Evolutionary conservation across 2,329 filamentous ascomycete genomes (phyloP), one percentile per base, ranked within the genome.

Genomic region (Colletotrichum truncatum): DNA sequence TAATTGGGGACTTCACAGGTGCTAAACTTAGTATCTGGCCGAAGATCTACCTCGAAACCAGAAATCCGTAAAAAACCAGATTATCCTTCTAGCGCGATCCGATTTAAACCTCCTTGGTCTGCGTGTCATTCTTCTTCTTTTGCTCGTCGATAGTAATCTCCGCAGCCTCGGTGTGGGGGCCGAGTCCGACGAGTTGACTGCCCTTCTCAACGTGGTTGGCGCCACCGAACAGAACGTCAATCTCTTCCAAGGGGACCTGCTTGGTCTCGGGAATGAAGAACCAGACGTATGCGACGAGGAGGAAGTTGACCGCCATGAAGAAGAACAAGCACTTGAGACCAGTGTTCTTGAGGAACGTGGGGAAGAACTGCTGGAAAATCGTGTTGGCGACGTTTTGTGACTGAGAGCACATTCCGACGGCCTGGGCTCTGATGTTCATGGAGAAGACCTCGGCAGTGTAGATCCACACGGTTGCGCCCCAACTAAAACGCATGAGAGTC

Each of bases 301-400:
- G 64, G 68, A 85, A 75, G 70, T 86, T 82, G 46, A 81, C 67
- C 8, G 72, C 66, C 70, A 76, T 74, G 68, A 77, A 77, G 62
- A 77, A 76, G 67, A 74, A 77, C 7, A 81, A 72, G 30, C 78
- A 81, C 54, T 77, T 77, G 25, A 84, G 79, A 8, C 80, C 81
- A 18, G 75, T 73, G 70, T 89, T 88, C 54, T 84, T 79, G 14
- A 91, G 82, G 78, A 91, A 91, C 6, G 82, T 85, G 12, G 89
- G 89, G 81, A 91, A 91, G 80, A 91, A 91, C 68, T 91, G 89
- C 73, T 91, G 87, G 71, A 91, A 87, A 68, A 91, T 86, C 56
- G 84, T 83, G 74, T 91, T 90, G 73, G 87, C 87, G 49, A 91
- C 85, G 72, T 91, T 87, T 67, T 87, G 85, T 62, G 81, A 85